These are phyloP conservation scores for Endogone sp. DNA, from an alignment of 192 early-diverging fungal genomes.

Conservation along the genomic window DNA sequence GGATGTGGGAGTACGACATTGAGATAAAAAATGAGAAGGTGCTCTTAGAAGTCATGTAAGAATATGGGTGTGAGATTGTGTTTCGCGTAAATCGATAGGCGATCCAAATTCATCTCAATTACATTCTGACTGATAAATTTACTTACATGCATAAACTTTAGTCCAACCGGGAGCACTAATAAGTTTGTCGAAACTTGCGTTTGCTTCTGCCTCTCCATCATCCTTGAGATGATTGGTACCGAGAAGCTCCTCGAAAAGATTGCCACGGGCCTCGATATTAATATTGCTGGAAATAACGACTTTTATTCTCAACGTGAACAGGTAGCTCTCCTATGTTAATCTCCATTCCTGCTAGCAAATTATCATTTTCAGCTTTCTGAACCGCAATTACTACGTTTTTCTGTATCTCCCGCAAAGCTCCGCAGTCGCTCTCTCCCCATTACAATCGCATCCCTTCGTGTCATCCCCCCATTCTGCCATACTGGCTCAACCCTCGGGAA, in stretches of 20 bases:
- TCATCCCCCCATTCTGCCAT: conserved; percentile 58
- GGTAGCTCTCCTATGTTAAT: conserved; percentile 30
- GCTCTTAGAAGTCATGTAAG: conserved; percentile 23
- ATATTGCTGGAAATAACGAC: conserved; percentile 91
- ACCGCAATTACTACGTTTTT: no score
- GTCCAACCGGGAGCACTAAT: conserved; percentile 37
- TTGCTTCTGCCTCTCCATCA: conserved; percentile 37
- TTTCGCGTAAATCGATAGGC: no score
- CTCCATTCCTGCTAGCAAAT: no score
- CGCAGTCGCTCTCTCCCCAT: conserved; percentile 38
- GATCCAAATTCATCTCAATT: neutral
- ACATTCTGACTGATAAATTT: neutral
- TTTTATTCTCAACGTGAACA: conserved; percentile 96
- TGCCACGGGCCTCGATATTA: conserved; percentile 57
- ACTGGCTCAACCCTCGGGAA: conserved; percentile 56
- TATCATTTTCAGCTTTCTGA: no score
- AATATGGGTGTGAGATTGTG: no score
- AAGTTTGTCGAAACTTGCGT: conserved; percentile 64
- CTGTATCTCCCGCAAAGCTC: no score
- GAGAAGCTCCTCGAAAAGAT: conserved; percentile 23
- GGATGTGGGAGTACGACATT: conserved; percentile 68
- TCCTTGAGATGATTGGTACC: conserved; percentile 24
- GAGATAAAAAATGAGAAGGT: conserved; percentile 18
- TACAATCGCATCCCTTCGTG: conserved; percentile 49
- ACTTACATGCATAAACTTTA: neutral